Percentiles rank a stretch among this genome's conserved stretches.
Conservation (phyloP, 1,284 basidiomycete species). For the Papiliotrema nemorosa region DNA sequence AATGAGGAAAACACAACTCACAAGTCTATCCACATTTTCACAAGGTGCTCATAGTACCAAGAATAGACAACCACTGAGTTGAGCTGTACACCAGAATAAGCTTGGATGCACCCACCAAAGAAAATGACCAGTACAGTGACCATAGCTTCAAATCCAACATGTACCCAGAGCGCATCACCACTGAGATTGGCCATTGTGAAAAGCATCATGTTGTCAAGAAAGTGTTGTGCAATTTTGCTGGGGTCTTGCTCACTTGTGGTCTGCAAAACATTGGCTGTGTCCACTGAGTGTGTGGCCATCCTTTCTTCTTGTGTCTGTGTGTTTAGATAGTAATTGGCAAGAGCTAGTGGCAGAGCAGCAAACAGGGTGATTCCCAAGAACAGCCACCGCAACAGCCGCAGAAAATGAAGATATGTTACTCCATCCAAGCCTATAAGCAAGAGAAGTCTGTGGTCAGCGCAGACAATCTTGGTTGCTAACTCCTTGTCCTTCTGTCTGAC, state of each 20-base stretch:
- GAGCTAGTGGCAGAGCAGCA: constrained; percentile 20
- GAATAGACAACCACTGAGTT: constrained; percentile 1
- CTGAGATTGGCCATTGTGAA: constrained; percentile 32
- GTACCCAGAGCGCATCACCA: constrained; percentile 29
- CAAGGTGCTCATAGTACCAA: neutral
- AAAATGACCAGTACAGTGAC: constrained; percentile 25
- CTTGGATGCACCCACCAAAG: constrained; percentile 23
- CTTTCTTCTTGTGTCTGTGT: constrained; percentile 20
- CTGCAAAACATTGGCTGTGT: neutral
- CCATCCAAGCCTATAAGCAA: constrained; percentile 66
- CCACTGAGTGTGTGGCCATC: too few species aligned
- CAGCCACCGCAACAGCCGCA: constrained; percentile 75
- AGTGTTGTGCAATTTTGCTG: constrained; percentile 6
- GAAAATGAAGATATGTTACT: constrained; percentile 83
- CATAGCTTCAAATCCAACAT: constrained; percentile 30
- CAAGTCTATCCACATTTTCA: constrained; percentile 3
- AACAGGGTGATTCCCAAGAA: constrained; percentile 27
- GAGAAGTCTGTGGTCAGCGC: neutral
- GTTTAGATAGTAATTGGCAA: constrained; percentile 34
- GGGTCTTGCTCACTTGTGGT: neutral
- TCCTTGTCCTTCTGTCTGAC: constrained; percentile 11
- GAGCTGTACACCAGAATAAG: neutral
- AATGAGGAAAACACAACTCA: neutral
- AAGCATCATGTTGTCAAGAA: constrained; percentile 26
- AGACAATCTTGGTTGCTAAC: constrained; percentile 7